Evolutionary conservation across 192 early-diverging fungal species (phyloP), one percentile per base, ranked within the genome.

Genomic region (Coemansia sp.): DNA sequence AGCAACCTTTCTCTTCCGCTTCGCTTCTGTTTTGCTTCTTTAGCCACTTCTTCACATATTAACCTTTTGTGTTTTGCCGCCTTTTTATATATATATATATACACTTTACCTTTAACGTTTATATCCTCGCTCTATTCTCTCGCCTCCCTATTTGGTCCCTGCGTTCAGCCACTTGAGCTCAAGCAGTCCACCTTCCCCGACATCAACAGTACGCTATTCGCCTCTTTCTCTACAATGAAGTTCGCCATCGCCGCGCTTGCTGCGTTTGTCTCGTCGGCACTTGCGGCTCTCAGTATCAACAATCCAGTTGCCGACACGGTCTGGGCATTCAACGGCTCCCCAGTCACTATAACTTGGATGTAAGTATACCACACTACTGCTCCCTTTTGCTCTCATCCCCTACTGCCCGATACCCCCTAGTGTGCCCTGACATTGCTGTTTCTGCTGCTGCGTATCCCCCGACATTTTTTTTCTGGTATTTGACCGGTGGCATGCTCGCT

Each of bases 241-340:
- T 39, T 82, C 31, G 2, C 51, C 46, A 64, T 77, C 38, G 44
- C 72, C 57, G 62, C 80, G 29, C 36, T 77, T 44, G 37, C 68
- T 32, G 73, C 73, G 32, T 51, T 83, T 50, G 72, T 68, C 36
- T 68, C 80, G 39, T 74, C 67, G 25, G 75, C 53, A 39, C 48
- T 78, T 64, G 80, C 66, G 21, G 61, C 55, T 19, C 66, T 83
- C 73, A 68, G 53, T 66, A 83, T 83, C 66, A 83, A 75, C 76
- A 78, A 62, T 76, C 80, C 80, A 5, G 73, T 78, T 46, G 70
- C 63, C 3, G 67, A 66, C 42, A 75, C 76, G 21, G 70, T 74
- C 55, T 75, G 72, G 80, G 21, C 66, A 5, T 21, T 55, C 25
- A 46, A 75, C 48, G 66, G 70, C 50, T 19, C 29, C 38, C 70